phyloP scores from a whole-genome alignment of 192 early-diverging fungal species.

The Mortierella claussenii region DNA sequence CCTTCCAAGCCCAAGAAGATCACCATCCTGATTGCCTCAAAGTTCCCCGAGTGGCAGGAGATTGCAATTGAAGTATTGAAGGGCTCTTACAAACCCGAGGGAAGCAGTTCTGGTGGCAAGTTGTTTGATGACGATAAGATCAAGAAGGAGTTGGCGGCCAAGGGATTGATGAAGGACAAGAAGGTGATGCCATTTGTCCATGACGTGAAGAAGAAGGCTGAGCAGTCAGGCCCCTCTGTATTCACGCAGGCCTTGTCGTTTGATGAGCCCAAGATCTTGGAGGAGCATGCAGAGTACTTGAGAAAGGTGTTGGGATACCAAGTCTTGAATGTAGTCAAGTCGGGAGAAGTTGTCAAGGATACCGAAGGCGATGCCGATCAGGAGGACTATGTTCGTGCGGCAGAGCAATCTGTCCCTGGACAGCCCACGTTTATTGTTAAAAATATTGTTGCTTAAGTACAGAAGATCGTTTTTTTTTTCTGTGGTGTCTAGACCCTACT shows the following conservation, averaged over 20 bases:
- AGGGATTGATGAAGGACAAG: slow-evolving; percentile 92
- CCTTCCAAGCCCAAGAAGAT: slow-evolving; percentile 73
- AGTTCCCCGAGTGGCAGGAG: slow-evolving; percentile 97
- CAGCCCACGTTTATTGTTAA: slow-evolving; percentile 64
- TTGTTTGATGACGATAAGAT: slow-evolving; percentile 82
- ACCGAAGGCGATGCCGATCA: slow-evolving; percentile 39
- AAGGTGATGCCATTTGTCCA: slow-evolving; percentile 97
- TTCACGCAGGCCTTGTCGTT: slow-evolving; percentile 88
- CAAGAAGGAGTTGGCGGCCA: slow-evolving; percentile 68
- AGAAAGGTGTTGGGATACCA: slow-evolving; percentile 69
- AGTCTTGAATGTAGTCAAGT: slow-evolving; percentile 59
- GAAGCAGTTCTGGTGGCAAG: slow-evolving; percentile 55
- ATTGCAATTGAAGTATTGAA: slow-evolving; percentile 63
- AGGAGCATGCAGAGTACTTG: slow-evolving; percentile 62
- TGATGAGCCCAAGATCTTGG: slow-evolving; percentile 80
- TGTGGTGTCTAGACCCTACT: too few relatives aligned
- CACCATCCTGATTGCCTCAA: slow-evolving; percentile 80
- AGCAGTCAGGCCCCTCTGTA: slow-evolving; percentile 68
- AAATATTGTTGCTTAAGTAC: slow-evolving; percentile 52
- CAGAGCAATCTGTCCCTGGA: slow-evolving; percentile 67
- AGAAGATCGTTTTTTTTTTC: too few relatives aligned
- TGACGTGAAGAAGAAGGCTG: slow-evolving; percentile 87
- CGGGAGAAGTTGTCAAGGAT: slow-evolving; percentile 47
- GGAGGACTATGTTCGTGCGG: slow-evolving; percentile 61
- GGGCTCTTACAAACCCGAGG: slow-evolving; percentile 57